A percentile compares a stretch with the other conserved stretches of the same genome.
Evolutionary conservation across 2,329 filamentous ascomycete genomes (phyloP).

Genomic region (Hypocrella siamensis): DNA sequence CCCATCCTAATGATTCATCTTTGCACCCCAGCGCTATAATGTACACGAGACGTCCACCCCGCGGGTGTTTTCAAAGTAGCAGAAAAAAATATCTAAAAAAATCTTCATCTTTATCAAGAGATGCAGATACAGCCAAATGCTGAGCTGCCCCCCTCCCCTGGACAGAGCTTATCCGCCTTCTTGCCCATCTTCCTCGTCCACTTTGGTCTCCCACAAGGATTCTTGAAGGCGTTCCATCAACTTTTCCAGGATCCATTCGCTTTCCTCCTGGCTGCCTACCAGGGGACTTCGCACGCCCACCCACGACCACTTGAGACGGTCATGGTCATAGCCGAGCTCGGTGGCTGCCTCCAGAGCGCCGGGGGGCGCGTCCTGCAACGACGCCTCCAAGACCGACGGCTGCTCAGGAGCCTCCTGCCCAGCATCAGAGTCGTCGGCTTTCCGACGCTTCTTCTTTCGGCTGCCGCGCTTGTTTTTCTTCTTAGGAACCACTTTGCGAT

Average conservation of each 20-base stretch:
- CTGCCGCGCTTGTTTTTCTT: slow-evolving; percentile 7
- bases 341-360: slow-evolving; percentile 2
- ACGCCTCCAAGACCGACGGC: neutral
- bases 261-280: slow-evolving; percentile 52
- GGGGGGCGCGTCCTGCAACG: neutral
- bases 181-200: slow-evolving; percentile 3
- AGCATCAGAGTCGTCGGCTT: neutral
- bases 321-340: slow-evolving; percentile 10
- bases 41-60: too few species aligned
- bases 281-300: slow-evolving; percentile 53
- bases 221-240: slow-evolving; percentile 37
- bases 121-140: too few species aligned
- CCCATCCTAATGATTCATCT: too few species aligned
- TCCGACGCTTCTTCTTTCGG: slow-evolving; percentile 1
- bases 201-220: slow-evolving; percentile 9
- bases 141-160: too few species aligned
- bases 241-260: slow-evolving; percentile 57
- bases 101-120: too few species aligned
- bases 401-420: neutral
- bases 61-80: too few species aligned
- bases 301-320: slow-evolving; percentile 49
- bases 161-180: too few species aligned
- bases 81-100: too few species aligned
- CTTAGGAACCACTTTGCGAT: slow-evolving; percentile 23
- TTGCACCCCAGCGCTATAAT: too few species aligned